These are phyloP conservation scores for Claviceps capensis DNA, from an alignment of 2,329 filamentous ascomycete species.

Conservation along the genomic window DNA sequence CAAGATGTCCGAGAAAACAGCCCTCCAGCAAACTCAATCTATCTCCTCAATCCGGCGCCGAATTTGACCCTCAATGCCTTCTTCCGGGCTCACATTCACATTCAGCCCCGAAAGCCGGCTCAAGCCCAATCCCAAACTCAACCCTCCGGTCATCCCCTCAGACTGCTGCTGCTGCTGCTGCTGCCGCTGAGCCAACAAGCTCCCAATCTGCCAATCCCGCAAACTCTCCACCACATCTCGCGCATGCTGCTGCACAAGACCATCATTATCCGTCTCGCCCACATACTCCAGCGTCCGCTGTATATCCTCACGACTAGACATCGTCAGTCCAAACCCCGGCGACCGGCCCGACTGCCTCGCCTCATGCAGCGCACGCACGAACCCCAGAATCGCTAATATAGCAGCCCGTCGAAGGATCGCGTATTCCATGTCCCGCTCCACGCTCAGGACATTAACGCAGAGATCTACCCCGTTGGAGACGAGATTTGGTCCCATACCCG, in stretches of 20 bases:
- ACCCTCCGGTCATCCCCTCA: slow-evolving; percentile 9
- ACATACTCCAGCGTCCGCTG: slow-evolving; percentile 48
- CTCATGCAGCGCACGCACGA: slow-evolving; percentile 45
- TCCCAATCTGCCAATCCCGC: slow-evolving; percentile 45
- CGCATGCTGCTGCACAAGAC: slow-evolving; percentile 53
- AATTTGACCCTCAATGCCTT: slow-evolving; percentile 12
- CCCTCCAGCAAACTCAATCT: slow-evolving; percentile 26
- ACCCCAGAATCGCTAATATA: slow-evolving; percentile 46
- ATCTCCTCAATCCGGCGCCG: slow-evolving; percentile 45
- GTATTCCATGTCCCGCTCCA: slow-evolving; percentile 46
- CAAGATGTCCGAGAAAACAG: no score
- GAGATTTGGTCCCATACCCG: slow-evolving; percentile 37
- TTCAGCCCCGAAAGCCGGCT: slow-evolving; percentile 24
- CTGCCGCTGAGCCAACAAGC: slow-evolving; percentile 25
- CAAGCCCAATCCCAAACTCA: slow-evolving; percentile 6
- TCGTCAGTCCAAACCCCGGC: slow-evolving; percentile 40
- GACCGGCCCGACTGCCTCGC: slow-evolving; percentile 32
- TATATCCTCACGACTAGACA: slow-evolving; percentile 46
- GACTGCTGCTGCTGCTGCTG: slow-evolving; percentile 5
- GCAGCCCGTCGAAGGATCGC: slow-evolving; percentile 55
- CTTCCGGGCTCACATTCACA: slow-evolving; percentile 22
- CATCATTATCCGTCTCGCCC: slow-evolving; percentile 52
- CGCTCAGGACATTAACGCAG: slow-evolving; percentile 44
- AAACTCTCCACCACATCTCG: slow-evolving; percentile 53
- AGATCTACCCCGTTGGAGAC: slow-evolving; percentile 47